Evolutionary conservation across 306 rosid genomes (phyloP).

Genomic region (Ammopiptanthus mongolicus): DNA sequence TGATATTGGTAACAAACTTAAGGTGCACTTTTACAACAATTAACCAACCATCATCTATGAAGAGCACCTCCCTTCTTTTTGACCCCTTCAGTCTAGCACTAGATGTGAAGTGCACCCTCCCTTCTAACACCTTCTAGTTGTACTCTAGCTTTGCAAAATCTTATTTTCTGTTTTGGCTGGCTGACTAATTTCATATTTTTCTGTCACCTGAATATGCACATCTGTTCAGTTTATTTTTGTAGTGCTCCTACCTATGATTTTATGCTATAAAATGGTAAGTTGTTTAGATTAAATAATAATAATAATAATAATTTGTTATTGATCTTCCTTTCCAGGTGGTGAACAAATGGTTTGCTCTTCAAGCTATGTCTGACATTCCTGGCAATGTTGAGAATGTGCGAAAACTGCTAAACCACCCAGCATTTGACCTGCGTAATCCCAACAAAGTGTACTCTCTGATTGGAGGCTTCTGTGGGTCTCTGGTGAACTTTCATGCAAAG

Average conservation of each 20-base stretch:
- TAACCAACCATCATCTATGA: background rate
- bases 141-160: background rate
- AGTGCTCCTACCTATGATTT: background rate
- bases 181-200: background rate
- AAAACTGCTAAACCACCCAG: slow-evolving; percentile 74
- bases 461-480: slow-evolving; percentile 89
- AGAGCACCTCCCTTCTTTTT: background rate
- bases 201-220: background rate
- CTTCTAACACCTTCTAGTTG: background rate
- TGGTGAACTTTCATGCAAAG: slow-evolving; percentile 86
- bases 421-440: slow-evolving; percentile 88
- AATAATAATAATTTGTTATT: background rate
- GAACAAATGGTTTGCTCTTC: slow-evolving; percentile 96
- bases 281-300: background rate
- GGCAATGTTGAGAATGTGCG: slow-evolving; percentile 81
- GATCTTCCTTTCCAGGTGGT: slow-evolving; percentile 58
- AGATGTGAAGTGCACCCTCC: background rate
- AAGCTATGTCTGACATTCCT: slow-evolving; percentile 81
- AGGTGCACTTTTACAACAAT: background rate
- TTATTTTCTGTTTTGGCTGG: background rate
- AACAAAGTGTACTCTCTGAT: slow-evolving; percentile 96
- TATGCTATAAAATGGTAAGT: background rate
- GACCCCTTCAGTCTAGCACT: background rate
- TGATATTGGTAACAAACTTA: background rate
- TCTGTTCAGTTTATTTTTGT: background rate